Base-by-base conservation (phyloP, 2,329 filamentous ascomycete species). In the Beauveria sp. region DNA sequence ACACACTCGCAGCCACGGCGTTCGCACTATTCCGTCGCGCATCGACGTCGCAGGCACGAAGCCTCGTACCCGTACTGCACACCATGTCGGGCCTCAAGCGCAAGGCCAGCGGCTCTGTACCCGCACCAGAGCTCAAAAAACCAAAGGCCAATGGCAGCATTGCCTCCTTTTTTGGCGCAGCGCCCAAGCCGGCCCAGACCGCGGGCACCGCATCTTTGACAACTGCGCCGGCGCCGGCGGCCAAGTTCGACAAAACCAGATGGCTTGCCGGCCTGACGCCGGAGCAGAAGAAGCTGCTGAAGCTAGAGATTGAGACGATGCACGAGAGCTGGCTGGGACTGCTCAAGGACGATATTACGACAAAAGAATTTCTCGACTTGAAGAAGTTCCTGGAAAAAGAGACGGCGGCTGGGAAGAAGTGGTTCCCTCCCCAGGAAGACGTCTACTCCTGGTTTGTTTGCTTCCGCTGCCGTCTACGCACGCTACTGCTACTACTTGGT, bases 241-340 rank as follows among this genome's bases (percentile, higher is more conserved):
- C 72, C 62, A 89, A 84, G 66, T 98, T 97, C 72, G 83, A 97
- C 79, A 97, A 96, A 79, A 85, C 85, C 51, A 91, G 89, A 75
- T 99, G 95, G 95, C 81, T 93, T n/a, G 84, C 85, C 22, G 83
- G 84, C 62, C 80, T 99, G 65, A 92, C 84, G 0, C 75, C 83
- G 0, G 95, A 99, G 77, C 91, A 97, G 74, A 91, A 86, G 71
- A 81, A 88, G 58, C 79, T 98, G 52, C 81, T 99, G 54, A 81
- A 89, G 70, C 82, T 99, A 46, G 95, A 99, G 77, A 96, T 99
- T 67, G 86, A 96, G 50, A 97, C 93, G 0, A 78, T 99, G 63
- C 85, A 97, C 71, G 90, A 93, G 63, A 96, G 88, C 77, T 99
- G 95, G 93, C 80, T 99, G 64, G 86, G 87, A 18, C 86, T 90